Percentiles rank a stretch among this genome's conserved stretches.
Evolutionary conservation across 129 eudicot genomes (phyloP).

Genomic region (Flaveria ramosissima): DNA sequence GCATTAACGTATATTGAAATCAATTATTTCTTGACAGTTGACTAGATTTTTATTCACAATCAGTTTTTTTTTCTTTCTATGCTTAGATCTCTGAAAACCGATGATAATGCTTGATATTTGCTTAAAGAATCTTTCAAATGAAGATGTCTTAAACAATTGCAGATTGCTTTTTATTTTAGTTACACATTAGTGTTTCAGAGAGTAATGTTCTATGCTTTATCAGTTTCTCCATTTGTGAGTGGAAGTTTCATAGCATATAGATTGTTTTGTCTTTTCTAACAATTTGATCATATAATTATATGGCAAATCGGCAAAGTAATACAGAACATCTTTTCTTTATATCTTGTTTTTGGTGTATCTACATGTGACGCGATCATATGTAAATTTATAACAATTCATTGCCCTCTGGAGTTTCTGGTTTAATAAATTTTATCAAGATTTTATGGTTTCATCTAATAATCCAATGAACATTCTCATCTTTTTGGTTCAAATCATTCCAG

Average conservation of each 20-base stretch:
- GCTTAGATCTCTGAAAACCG: neutral
- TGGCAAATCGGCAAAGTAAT: neutral
- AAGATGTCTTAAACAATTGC: neutral
- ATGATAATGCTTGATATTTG: neutral
- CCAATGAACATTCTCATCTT: neutral
- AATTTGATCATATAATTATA: neutral
- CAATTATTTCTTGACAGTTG: neutral
- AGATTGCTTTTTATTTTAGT: neutral
- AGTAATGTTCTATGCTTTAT: constrained; percentile 1
- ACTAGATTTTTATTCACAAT: neutral
- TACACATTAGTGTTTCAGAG: neutral
- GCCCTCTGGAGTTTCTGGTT: neutral
- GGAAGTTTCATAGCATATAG: constrained; percentile 1
- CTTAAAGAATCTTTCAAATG: neutral
- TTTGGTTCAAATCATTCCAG: constrained; percentile 20
- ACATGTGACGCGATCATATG: neutral
- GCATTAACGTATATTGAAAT: neutral
- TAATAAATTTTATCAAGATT: constrained; percentile 9
- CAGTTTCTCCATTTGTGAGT: neutral
- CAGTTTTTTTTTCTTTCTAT: neutral
- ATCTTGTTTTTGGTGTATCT: neutral
- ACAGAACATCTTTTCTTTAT: neutral
- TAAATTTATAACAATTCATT: neutral
- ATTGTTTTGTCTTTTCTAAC: neutral
- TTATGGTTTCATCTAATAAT: neutral